Evolutionary conservation across 2,329 filamentous ascomycete genomes (phyloP).

Genomic region (Microsporum ferrugineum): DNA sequence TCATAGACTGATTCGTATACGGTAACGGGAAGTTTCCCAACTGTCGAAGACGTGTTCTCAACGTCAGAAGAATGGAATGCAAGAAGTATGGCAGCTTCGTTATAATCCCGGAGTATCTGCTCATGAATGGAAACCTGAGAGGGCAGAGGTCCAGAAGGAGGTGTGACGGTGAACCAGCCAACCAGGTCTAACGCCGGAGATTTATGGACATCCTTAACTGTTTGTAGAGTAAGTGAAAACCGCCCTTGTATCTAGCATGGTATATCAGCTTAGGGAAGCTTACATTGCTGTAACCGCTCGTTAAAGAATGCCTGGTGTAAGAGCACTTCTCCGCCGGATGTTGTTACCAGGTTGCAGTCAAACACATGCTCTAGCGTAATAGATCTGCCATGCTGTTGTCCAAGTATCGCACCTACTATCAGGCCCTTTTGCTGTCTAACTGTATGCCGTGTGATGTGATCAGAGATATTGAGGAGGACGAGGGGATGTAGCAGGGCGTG

Average conservation of each 20-base stretch:
- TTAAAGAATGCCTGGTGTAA: constrained; percentile 63
- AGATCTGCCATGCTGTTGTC: constrained; percentile 79
- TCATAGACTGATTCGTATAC: constrained; percentile 81
- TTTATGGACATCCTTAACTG: constrained; percentile 84
- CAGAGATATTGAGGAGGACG: constrained; percentile 89
- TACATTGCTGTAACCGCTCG: constrained; percentile 73
- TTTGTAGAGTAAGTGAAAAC: not conserved
- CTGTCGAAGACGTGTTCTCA: constrained; percentile 43
- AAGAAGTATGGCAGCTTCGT: constrained; percentile 78
- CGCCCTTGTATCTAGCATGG: not conserved
- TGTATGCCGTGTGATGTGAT: constrained; percentile 87
- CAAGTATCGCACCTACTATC: constrained; percentile 76
- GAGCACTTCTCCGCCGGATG: constrained; percentile 45
- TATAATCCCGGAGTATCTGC: constrained; percentile 61
- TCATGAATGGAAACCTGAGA: constrained; percentile 62
- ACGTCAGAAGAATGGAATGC: constrained; percentile 65
- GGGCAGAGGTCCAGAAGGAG: constrained; percentile 57
- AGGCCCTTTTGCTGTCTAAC: constrained; percentile 64
- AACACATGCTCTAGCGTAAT: constrained; percentile 91
- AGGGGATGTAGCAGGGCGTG: constrained; percentile 82
- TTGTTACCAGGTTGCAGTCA: constrained; percentile 54
- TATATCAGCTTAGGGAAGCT: constrained; percentile 23
- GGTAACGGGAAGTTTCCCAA: constrained; percentile 75
- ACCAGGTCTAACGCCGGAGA: constrained; percentile 72
- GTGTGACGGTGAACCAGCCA: constrained; percentile 79